Base-by-base conservation (phyloP, 768 basidiomycete species). In the Trametes meyenii region DNA sequence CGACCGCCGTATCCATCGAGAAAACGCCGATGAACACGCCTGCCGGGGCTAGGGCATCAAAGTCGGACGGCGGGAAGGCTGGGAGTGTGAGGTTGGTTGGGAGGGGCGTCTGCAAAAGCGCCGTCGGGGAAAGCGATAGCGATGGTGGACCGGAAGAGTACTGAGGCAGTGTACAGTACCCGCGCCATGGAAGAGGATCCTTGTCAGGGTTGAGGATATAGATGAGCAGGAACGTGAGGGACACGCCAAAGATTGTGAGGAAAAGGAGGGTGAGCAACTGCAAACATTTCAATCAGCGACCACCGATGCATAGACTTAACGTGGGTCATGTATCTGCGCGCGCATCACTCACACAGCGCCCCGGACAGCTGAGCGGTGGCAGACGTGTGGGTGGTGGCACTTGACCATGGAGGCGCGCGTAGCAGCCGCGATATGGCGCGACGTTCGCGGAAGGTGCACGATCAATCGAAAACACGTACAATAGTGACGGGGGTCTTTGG, bases 171-270 rank as follows among this genome's bases (percentile, higher is more conserved):
- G 90, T 85, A 75, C 96, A 98, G 72, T 96, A 97, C 21, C 89
- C 86, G 67, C 94, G 86, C 95, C 95, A 98, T 48, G 95, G 95
- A 7, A 97, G 78, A 21, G 94, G 90, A 54, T 90, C 88, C 74
- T 97, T 98, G 81, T 98, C 96, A 60, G 95, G 96, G 72, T 97
- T 96, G 71, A 98, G 83, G 63, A 96, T 83, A 75, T 97, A 90
- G 70, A 94, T 94, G 75, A 98, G 82, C 57, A 92, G 79, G 61
- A 95, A 84, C 33, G 95, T 96, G 68, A 96, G 80, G 62, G 86
- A 86, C 61, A 92, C 86, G 55, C 90, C 90, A 72, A 97, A 88
- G 64, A 87, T 78, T 54, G 88, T 87, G 69, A 96, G 83, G 56
- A 94, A 78, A 62, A 95, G 80, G 67, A 92, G 79, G 29, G 88